Percentiles rank a stretch among this genome's conserved stretches.
Conservation (phyloP, 2,329 filamentous ascomycete species). For the Metarhizium robertsii region DNA sequence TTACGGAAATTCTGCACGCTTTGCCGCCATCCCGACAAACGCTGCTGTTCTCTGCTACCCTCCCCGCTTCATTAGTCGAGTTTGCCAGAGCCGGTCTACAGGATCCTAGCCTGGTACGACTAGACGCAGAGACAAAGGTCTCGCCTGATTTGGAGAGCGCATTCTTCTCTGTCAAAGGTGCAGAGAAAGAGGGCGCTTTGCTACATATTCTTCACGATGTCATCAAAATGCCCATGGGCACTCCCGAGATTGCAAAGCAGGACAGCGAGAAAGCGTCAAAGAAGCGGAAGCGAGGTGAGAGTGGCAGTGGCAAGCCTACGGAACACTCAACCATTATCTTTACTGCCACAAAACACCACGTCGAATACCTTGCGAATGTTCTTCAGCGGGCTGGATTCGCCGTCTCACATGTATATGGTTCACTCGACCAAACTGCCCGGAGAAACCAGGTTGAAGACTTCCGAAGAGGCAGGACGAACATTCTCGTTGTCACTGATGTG, state of each 20-base stretch:
- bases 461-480: slow-evolving; percentile 71
- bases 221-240: slow-evolving; percentile 76
- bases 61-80: slow-evolving; percentile 89
- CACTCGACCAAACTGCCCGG: slow-evolving; percentile 86
- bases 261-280: slow-evolving; percentile 42
- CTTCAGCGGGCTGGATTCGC: slow-evolving; percentile 75
- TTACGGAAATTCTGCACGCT: slow-evolving; percentile 86
- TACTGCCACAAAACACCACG: slow-evolving; percentile 90
- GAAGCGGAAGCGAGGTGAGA: slow-evolving; percentile 60
- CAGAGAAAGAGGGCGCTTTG: slow-evolving; percentile 87
- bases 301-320: slow-evolving; percentile 58
- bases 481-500: slow-evolving; percentile 92
- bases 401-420: slow-evolving; percentile 90
- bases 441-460: slow-evolving; percentile 90
- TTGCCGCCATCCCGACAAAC: slow-evolving; percentile 81
- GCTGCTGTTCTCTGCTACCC: slow-evolving; percentile 86
- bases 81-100: slow-evolving; percentile 90
- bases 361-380: slow-evolving; percentile 82
- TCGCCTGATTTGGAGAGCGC: slow-evolving; percentile 92
- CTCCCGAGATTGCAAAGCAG: slow-evolving; percentile 42
- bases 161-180: slow-evolving; percentile 87
- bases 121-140: slow-evolving; percentile 92
- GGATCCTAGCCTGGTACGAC: slow-evolving; percentile 78
- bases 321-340: slow-evolving; percentile 93
- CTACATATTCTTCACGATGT: slow-evolving; percentile 83